Evolutionary conservation across 139 green algal genomes (phyloP), one percentile per base, ranked within the genome.

Genomic region (Chlorella sp.): DNA sequence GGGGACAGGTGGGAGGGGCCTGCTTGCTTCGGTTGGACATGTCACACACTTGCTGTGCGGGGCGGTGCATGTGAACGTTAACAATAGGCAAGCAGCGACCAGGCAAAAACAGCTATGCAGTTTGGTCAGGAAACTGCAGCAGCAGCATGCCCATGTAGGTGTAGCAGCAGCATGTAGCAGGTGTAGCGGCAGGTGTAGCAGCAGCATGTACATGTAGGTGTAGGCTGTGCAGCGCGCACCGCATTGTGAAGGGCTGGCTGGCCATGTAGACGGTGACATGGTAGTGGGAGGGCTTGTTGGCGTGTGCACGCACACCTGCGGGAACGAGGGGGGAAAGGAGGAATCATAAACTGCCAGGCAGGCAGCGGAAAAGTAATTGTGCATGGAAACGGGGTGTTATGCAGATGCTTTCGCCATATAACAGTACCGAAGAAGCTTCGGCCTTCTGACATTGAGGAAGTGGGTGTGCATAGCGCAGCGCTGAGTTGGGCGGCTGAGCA

Each of bases 211-310:
- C 36, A 32, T 12, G 30, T 32, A 24, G 19, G 4, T 28, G 14
- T 16, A 57, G 36, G 1, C n/a, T 1, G 75, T 36, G 11, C 60
- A 53, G 2, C 7, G 60, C 60, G 22, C 83, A 71, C 85, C 88
- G 53, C 42, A 91, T 86, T 36, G 81, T 93, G 89, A 84, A 71
- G 3, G 91, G 91, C 89, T 93, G 91, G 28, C 69, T 88, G 37
- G 89, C 88, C 91, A 93, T 93, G 81, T 91, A 93, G 12, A 95
- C 73, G 24, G 92, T 95, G 60, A 95, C 87, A 71, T 95, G 92
- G n/a, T 91, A 92, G 87, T 91, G 89, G 3, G 76, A 85, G 28
- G 83, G 79, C 22, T 81, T 57, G 83, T 89, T 95, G 42, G 86
- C 53, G 80, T 95, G 92, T 2, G 86, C 42, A 69, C 88, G 79